Evolutionary conservation across 345 rosid species (phyloP), one percentile per base, ranked within the genome.

Genomic region (Abelmoschus esculentus): DNA sequence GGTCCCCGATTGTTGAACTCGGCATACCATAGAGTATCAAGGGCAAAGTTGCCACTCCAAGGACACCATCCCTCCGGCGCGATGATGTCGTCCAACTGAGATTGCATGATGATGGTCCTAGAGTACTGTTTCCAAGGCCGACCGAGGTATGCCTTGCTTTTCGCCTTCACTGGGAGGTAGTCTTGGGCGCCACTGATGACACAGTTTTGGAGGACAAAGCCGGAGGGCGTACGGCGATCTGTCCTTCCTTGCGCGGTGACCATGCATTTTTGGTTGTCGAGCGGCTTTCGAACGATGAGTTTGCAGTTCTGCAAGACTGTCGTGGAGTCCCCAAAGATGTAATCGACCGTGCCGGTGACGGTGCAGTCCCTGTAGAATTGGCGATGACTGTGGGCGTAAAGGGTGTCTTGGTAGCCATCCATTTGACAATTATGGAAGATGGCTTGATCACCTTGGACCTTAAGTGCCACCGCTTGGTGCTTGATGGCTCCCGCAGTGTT

Each of bases 361-460:
- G 82, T 79, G 72, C 97, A 91, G 71, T 86, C 87, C 6, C 90
- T 84, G 84, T 81, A 91, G 86, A 79, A 89, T 67, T 91, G 97
- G 6, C 90, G 74, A 70, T 89, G 83, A 60, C 87, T 79, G 73
- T 87, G 91, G 13, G 61, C 66, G 82, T 89, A 87, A 61, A 91
- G 86, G 0, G 97, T 86, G 83, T 89, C 85, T 80, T 89, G 96
- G 85, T 77, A 78, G 1, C 84, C 97, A 57, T 85, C 85, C 60
- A 91, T 79, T 8, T 74, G 84, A 78, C 90, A 87, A 73, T 71
- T 83, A 75, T 77, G 66, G 80, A 89, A 84, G 2, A 83, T 70
- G 36, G 91, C 73, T 74, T 11, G 70, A 58, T 91, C 90, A 0
- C 87, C 70, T 14, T 82, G 77, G 4, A 86, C 85, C n/a, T 86